These are phyloP conservation scores for Filosporella fistucella DNA, from an alignment of 495 filamentous ascomycete species.

Conservation along the genomic window DNA sequence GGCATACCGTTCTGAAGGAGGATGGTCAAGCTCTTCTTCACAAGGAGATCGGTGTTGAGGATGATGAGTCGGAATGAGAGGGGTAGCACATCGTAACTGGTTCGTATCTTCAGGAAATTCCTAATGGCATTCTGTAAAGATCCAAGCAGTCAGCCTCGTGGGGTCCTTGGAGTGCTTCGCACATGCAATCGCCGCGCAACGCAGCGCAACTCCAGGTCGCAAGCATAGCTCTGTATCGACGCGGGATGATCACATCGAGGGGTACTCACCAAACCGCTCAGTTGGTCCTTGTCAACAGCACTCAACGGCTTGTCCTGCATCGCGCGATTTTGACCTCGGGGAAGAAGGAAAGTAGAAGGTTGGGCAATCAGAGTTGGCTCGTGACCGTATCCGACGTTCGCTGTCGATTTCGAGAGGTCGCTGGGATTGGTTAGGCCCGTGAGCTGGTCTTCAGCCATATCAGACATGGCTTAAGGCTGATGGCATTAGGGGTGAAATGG, in stretches of 20 bases:
- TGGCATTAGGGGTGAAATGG: constrained; percentile 4
- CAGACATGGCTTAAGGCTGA: constrained; percentile 20
- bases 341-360: constrained; percentile 82
- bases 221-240: too few species aligned
- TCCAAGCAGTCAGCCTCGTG: constrained; percentile 21
- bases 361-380: constrained; percentile 58
- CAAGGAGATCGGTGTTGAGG: constrained; percentile 89
- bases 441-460: constrained; percentile 22
- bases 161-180: constrained; percentile 7
- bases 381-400: constrained; percentile 33
- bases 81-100: constrained; percentile 97
- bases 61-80: constrained; percentile 94
- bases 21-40: constrained; percentile 95
- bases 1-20: constrained; percentile 88
- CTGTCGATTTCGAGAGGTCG: constrained; percentile 14
- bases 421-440: constrained; percentile 18
- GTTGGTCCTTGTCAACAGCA: constrained; percentile 84
- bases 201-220: not conserved
- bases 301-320: constrained; percentile 51
- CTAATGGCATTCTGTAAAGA: constrained; percentile 71
- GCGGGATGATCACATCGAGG: not conserved
- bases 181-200: not conserved
- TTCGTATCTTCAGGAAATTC: constrained; percentile 94
- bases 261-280: constrained; percentile 73
- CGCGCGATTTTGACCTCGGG: constrained; percentile 37